Evolutionary conservation across 345 rosid genomes (phyloP), one percentile per base, ranked within the genome.

Genomic region (Streptanthus diversifolius): DNA sequence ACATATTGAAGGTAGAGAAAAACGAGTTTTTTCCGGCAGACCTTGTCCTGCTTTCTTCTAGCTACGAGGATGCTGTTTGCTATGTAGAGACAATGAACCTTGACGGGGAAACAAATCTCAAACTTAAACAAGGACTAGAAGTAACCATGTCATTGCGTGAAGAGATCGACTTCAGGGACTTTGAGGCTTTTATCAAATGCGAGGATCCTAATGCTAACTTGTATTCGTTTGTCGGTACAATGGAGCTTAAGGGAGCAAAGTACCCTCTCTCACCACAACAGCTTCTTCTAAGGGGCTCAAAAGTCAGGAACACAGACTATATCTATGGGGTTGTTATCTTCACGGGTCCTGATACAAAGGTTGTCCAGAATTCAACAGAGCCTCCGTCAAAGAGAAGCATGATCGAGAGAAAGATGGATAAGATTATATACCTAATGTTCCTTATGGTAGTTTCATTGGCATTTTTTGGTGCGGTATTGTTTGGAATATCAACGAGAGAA

Each of bases 41-140:
- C 36, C 90, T 93, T 40, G 77, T 91, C 66, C 76, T 93, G 81
- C 89, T 93, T 59, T 88, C 97, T 0, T 93, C 98, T 10, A 87
- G 88, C 76, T 91, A 87, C 70, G 96, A 87, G 5, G 98, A 93
- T 70, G 90, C 87, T 51, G 73, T 83, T 60, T 93, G 98, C 83
- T 93, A 93, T 70, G 98, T 93, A 19, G 98, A 91, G 83, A 93
- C 98, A 66, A 93, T 86, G 93, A 93, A 93, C 75, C 96, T 93
- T 44, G 98, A 93, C 66, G 98, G 98, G 21, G 98, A 93, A 79
- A 93, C 98, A 19, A 93, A 93, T 73, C 79, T 93, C 81, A 93
- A 93, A 73, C 79, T 91, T 9, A 93, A 90, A 79, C 97, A 93
- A 83, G 96, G 90, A 69, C 73, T 88, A 37, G 96, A 89, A 71